Evolutionary conservation across 108 stramenopile species (phyloP), one percentile per base, ranked within the genome.

Genomic region (Pseudonitzschia delicatissima): DNA sequence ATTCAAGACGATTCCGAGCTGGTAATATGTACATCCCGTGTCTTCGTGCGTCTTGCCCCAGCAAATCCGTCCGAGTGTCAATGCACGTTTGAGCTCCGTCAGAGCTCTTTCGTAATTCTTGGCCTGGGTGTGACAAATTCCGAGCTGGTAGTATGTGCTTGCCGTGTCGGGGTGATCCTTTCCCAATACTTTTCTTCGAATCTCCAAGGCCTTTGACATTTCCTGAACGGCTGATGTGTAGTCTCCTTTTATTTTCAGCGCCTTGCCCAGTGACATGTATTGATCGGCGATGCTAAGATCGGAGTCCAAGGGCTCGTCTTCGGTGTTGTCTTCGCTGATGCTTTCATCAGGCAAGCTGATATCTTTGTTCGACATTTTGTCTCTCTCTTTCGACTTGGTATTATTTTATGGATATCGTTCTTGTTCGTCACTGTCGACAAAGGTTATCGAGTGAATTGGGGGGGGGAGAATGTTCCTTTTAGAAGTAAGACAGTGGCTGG

Each of bases 1-100:
- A 59, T 76, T 76, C 63, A 76, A 57, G 34, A 76, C 74, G 48
- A 76, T 68, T 4, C 74, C 74, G n/a, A 76, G 48, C 49, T 76
- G 74, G 50, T 69, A 76, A 31, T 76, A 76, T 18, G 74, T 76
- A 51, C 74, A 76, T 6, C 67, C 74, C n/a, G 74, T 76, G 55
- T 76, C 74, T 50, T 69, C 74, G 60, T 76, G 74, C 2, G 27
- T 20, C 21, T 53, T 48, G 5, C 74, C 74, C 67, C 68, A 76
- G 18, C 68, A 67, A 44, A 69, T 53, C 29, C 74, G 66, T 37
- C 68, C 74, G 21, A 76, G 40, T 49, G 74, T 76, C 68, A 76
- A 65, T 23, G 74, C 74, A 6, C 74, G 74, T 60, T 76, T 76
- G 20, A 76, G 52, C 50, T 76, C 74, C 1, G 55, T 64, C 45